These are phyloP conservation scores for Schizosaccharomyces lindneri DNA, from an alignment of 805 yeast genomes.

Conservation along the genomic window DNA sequence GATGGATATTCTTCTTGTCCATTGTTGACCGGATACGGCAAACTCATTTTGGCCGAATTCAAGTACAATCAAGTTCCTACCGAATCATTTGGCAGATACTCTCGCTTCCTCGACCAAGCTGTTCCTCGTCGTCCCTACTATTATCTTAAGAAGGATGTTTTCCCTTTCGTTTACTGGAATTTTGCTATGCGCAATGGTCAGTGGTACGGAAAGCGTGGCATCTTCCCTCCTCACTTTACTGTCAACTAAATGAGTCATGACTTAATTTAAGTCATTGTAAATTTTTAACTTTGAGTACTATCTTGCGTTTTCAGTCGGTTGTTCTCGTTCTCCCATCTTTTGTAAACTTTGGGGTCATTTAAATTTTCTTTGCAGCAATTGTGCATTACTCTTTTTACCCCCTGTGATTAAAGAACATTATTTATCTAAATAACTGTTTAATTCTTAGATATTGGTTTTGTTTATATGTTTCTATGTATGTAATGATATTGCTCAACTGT, in stretches of 20 bases:
- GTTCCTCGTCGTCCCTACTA: background rate
- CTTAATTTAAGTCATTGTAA: background rate
- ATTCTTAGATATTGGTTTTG: no score
- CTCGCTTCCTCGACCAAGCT: background rate
- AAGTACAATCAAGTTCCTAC: background rate
- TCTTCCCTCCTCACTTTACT: conserved; percentile 1
- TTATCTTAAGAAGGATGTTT: conserved; percentile 1
- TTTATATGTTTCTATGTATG: no score
- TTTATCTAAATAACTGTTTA: no score
- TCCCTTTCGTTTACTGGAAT: conserved; percentile 1
- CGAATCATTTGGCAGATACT: background rate
- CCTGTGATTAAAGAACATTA: no score
- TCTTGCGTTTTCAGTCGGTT: no score
- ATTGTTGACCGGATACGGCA: background rate
- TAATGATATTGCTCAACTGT: no score
- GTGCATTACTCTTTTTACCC: no score
- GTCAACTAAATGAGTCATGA: background rate
- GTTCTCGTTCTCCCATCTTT: no score
- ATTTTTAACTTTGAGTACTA: no score
- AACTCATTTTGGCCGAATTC: conserved; percentile 2
- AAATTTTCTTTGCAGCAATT: no score
- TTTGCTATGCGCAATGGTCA: background rate
- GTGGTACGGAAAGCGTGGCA: background rate
- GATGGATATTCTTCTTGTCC: conserved; percentile 3
- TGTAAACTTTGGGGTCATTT: no score